These are phyloP conservation scores for Zygoascus sp. DNA, from an alignment of 1,139 yeast genomes.

Conservation along the genomic window DNA sequence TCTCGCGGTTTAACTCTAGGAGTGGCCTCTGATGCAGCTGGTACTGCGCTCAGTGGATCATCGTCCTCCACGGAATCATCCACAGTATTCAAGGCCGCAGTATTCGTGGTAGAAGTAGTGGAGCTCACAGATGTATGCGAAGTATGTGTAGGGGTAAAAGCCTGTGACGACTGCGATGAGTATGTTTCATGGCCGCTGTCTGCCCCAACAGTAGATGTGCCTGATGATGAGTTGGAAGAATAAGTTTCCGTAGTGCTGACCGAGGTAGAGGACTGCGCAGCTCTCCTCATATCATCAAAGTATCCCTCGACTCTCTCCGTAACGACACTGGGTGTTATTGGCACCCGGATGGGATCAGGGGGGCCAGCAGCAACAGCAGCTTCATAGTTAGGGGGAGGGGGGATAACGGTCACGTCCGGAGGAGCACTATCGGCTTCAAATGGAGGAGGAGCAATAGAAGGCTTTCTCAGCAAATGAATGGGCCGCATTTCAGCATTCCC, in stretches of 20 bases:
- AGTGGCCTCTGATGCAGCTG: background rate
- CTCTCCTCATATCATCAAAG: background rate
- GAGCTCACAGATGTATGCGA: conserved; percentile 1
- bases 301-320: conserved; percentile 1
- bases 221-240: conserved; percentile 1
- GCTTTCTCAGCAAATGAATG: conserved; percentile 40
- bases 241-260: conserved; percentile 1
- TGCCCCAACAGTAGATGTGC: conserved; percentile 3
- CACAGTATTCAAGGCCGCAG: background rate
- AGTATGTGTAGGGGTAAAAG: conserved; percentile 1
- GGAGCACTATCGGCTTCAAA: conserved; percentile 29
- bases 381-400: conserved; percentile 21
- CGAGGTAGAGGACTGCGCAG: background rate
- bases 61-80: conserved; percentile 4
- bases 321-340: background rate
- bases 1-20: background rate
- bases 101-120: background rate
- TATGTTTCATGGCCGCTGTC: background rate
- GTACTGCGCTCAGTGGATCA: conserved; percentile 8
- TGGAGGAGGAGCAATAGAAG: conserved; percentile 45
- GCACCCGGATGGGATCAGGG: conserved; percentile 12
- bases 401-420: conserved; percentile 13
- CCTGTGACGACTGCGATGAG: background rate
- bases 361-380: conserved; percentile 15
- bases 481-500: conserved; percentile 10